Conservation (phyloP, 139 green algal species). For the Nannochloris sp. region DNA sequence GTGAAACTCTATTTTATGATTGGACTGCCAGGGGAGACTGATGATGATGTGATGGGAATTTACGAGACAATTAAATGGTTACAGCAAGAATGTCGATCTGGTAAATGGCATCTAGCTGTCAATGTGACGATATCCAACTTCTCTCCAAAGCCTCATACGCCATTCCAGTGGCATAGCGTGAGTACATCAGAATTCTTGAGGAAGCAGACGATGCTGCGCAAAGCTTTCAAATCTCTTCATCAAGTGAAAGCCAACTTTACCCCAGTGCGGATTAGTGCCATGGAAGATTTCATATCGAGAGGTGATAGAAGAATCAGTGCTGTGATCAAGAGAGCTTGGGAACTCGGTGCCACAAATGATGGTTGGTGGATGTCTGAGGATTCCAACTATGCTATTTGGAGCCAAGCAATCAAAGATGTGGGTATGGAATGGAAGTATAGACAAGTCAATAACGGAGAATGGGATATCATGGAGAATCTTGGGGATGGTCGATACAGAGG, state of each 20-base stretch:
- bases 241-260: conserved; percentile 65
- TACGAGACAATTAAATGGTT: conserved; percentile 57
- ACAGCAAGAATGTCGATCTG: conserved; percentile 46
- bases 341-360: conserved; percentile 65
- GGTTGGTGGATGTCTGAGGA: conserved; percentile 50
- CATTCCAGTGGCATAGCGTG: conserved; percentile 68
- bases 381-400: conserved; percentile 33
- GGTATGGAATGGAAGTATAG: conserved; percentile 60
- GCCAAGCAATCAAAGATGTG: conserved; percentile 49
- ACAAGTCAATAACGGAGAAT: conserved; percentile 51
- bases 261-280: conserved; percentile 40
- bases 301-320: conserved; percentile 38
- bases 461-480: conserved; percentile 61
- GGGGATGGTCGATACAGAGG: conserved; percentile 51
- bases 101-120: conserved; percentile 46
- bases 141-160: conserved; percentile 73
- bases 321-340: conserved; percentile 57
- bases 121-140: conserved; percentile 71
- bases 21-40: conserved; percentile 58
- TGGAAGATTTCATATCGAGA: conserved; percentile 62
- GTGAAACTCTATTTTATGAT: conserved; percentile 68
- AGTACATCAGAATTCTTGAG: conserved; percentile 49
- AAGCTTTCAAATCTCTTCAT: conserved; percentile 32
- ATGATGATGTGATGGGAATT: conserved; percentile 73
- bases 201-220: conserved; percentile 56